Percentiles rank a stretch among this genome's conserved stretches.
phyloP scores from a whole-genome alignment of 164 flowering plant species.

The Berberis vulgaris region DNA sequence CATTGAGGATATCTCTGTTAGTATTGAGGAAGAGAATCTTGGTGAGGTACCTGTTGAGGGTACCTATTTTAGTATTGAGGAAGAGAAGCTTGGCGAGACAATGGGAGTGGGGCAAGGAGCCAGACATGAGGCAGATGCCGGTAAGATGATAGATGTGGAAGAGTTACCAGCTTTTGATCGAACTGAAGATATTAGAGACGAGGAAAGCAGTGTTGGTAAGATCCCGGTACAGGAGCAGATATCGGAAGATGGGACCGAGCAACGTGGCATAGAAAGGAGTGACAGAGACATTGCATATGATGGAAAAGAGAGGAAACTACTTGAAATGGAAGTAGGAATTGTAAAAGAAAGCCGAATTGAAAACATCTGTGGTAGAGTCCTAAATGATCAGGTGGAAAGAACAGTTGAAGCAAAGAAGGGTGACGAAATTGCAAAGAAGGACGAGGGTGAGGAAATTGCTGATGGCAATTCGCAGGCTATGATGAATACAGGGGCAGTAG shows the following conservation, averaged over 20 bases:
- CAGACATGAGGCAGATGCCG: neutral
- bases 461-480: no score
- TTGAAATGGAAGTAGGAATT: neutral
- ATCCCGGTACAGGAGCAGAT: no score
- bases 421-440: neutral
- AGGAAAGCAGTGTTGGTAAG: neutral
- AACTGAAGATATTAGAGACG: neutral
- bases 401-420: constrained; percentile 1
- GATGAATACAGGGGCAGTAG: no score
- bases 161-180: neutral
- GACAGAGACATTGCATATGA: no score
- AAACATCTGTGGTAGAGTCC: neutral
- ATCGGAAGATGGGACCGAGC: no score
- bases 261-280: no score
- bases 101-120: no score
- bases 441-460: no score
- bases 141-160: neutral
- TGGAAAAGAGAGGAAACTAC: no score
- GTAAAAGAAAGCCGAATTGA: neutral
- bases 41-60: neutral
- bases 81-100: neutral
- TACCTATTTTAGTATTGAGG: neutral
- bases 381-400: neutral
- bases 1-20: neutral
- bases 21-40: neutral